Percentiles rank a stretch among this genome's conserved stretches.
These are phyloP conservation scores for Penicillium verrucosum DNA, from an alignment of 2,329 filamentous ascomycete genomes.

Conservation along the genomic window DNA sequence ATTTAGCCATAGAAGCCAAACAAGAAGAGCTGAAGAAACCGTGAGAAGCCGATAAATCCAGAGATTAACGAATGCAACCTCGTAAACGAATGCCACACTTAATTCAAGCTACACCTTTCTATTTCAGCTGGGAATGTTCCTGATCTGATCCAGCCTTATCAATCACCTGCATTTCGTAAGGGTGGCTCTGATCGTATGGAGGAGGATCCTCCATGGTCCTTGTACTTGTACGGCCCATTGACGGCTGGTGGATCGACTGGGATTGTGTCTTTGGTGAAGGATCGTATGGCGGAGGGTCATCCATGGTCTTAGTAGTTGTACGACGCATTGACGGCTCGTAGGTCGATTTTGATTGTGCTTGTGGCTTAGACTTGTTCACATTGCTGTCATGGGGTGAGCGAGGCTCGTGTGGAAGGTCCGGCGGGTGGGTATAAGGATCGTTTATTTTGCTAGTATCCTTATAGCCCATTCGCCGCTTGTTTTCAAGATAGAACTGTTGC, in stretches of 20 bases:
- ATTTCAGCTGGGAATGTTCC: background rate
- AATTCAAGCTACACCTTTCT: background rate
- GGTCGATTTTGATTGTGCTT: background rate
- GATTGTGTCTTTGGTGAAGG: background rate
- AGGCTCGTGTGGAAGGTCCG: background rate
- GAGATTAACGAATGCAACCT: too few relatives aligned
- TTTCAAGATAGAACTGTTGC: background rate
- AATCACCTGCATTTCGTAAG: background rate
- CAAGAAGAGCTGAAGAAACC: too few relatives aligned
- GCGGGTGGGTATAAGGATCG: background rate
- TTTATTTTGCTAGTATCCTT: background rate
- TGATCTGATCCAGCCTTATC: background rate
- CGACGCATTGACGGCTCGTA: background rate
- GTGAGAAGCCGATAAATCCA: too few relatives aligned
- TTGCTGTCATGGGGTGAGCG: background rate
- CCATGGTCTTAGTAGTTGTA: background rate
- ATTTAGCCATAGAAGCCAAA: too few relatives aligned
- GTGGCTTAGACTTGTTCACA: background rate
- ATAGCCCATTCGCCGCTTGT: background rate
- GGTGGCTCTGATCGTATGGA: background rate
- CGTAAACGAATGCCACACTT: background rate
- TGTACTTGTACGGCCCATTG: background rate
- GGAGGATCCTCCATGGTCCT: background rate
- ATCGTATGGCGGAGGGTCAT: background rate
- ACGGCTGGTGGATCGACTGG: background rate